phyloP scores from a whole-genome alignment of 768 basidiomycete species.

The Suillus ampliporus region DNA sequence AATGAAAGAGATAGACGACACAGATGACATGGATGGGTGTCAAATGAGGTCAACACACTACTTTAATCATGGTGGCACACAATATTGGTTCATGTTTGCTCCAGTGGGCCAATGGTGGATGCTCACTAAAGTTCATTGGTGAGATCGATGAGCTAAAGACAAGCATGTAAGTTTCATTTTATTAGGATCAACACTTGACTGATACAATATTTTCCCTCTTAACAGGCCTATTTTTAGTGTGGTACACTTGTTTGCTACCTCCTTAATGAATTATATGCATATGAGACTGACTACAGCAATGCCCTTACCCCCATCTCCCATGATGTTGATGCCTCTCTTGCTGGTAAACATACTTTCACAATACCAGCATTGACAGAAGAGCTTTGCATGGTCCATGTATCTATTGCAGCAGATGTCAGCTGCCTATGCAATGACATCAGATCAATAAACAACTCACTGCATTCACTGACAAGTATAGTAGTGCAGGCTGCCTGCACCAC shows the following conservation, averaged over 20 bases:
- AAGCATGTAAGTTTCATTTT: slow-evolving; percentile 35
- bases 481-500: neutral
- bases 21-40: too few species aligned
- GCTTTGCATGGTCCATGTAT: neutral
- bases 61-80: slow-evolving; percentile 33
- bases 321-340: neutral
- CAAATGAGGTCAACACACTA: slow-evolving; percentile 39
- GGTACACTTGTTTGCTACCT: slow-evolving; percentile 28
- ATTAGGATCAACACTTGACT: neutral
- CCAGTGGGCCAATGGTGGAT: slow-evolving; percentile 40
- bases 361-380: neutral
- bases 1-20: too few species aligned
- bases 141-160: slow-evolving; percentile 47
- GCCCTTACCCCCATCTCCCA: neutral
- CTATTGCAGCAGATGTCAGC: neutral
- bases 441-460: too few species aligned
- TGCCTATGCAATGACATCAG: neutral
- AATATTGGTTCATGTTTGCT: slow-evolving; percentile 36
- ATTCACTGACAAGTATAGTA: neutral
- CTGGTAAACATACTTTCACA: neutral
- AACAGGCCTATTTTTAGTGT: neutral
- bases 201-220: neutral
- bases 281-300: slow-evolving; percentile 30
- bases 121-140: slow-evolving; percentile 40
- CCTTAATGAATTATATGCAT: slow-evolving; percentile 28